phyloP scores from a whole-genome alignment of 1,284 basidiomycete genomes.

The Apiotrichum laibachii region DNA sequence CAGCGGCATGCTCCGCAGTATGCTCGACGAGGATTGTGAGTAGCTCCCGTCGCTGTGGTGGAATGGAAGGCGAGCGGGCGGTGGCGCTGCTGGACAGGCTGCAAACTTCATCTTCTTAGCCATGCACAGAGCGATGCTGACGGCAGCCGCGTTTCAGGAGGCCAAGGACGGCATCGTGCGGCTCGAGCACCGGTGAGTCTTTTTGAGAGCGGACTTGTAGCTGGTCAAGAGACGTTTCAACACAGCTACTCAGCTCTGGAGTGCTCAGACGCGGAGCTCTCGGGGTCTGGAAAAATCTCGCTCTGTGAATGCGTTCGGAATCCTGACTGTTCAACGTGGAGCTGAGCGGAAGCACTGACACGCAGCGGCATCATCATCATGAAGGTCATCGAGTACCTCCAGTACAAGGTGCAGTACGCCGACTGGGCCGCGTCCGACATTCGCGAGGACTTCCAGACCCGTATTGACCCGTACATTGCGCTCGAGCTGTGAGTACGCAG shows the following conservation, averaged over 20 bases:
- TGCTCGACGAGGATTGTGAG: constrained; percentile 50
- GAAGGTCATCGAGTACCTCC: constrained; percentile 59
- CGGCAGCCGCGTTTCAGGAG: constrained; percentile 51
- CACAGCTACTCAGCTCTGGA: too few relatives aligned
- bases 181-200: constrained; percentile 49
- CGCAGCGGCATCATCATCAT: constrained; percentile 55
- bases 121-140: background rate
- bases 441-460: constrained; percentile 56
- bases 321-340: background rate
- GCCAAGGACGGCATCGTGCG: constrained; percentile 48
- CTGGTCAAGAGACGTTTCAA: too few relatives aligned
- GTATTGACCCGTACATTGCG: constrained; percentile 59
- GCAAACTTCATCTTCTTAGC: background rate
- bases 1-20: constrained; percentile 47
- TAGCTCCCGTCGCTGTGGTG: background rate
- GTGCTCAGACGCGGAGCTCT: too few relatives aligned
- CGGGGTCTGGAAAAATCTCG: too few relatives aligned
- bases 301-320: background rate
- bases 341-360: background rate
- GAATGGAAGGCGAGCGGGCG: too few relatives aligned
- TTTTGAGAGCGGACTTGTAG: too few relatives aligned
- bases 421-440: constrained; percentile 51
- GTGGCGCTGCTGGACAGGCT: too few relatives aligned
- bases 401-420: constrained; percentile 56
- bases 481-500: constrained; percentile 56